These are phyloP conservation scores for Pittosporum tobira DNA, from an alignment of 129 eudicot species.

Conservation along the genomic window DNA sequence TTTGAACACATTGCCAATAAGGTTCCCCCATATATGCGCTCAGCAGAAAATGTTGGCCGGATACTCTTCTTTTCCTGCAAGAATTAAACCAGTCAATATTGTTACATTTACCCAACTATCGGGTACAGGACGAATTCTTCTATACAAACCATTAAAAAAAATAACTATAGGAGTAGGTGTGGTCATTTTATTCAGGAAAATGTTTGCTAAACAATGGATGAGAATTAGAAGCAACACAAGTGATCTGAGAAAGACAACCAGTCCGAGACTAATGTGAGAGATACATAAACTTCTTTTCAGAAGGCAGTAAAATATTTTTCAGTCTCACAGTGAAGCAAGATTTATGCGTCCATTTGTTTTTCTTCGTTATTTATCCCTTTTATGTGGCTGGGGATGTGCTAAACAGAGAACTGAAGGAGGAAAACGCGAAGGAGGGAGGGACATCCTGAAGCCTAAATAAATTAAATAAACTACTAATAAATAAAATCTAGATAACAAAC, in stretches of 20 bases:
- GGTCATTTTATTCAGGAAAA: too few species aligned
- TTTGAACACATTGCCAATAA: constrained; percentile 87
- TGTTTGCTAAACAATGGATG: too few species aligned
- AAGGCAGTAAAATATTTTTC: not conserved
- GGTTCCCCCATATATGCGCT: constrained; percentile 77
- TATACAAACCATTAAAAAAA: too few species aligned
- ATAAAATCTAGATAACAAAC: constrained; percentile 19
- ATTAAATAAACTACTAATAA: not conserved
- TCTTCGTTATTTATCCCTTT: too few species aligned
- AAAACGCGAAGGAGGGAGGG: too few species aligned
- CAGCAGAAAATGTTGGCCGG: constrained; percentile 96
- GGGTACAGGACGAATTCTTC: too few species aligned
- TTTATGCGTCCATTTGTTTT: too few species aligned
- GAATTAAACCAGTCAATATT: not conserved
- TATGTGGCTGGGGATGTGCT: too few species aligned
- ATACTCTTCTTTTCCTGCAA: constrained; percentile 88
- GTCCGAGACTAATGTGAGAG: not conserved
- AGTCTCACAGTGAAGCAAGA: not conserved
- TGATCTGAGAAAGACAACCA: not conserved
- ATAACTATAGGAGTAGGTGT: too few species aligned
- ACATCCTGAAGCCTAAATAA: not conserved
- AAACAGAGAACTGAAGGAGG: too few species aligned
- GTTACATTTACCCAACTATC: not conserved
- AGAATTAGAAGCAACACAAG: not conserved
- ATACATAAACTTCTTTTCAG: not conserved